Percentiles rank a stretch among this genome's conserved stretches.
Conservation (phyloP, 2,329 filamentous ascomycete genomes). For the Botrytis porri region DNA sequence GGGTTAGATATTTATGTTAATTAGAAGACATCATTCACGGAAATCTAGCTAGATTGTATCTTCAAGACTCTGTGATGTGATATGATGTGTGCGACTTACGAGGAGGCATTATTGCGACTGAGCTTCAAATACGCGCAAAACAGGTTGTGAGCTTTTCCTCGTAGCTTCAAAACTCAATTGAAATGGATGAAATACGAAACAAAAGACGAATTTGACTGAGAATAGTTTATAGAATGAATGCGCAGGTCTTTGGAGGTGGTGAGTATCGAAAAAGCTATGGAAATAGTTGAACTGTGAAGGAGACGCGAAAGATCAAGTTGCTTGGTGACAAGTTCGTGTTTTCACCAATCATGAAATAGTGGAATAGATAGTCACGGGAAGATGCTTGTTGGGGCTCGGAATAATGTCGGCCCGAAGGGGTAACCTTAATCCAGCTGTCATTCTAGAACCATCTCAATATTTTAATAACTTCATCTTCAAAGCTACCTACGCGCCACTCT, state of each 20-base stretch:
- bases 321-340: constrained; percentile 9
- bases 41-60: neutral
- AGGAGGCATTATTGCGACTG: constrained; percentile 32
- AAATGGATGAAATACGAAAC: neutral
- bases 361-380: neutral
- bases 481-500: neutral
- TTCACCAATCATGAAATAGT: neutral
- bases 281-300: neutral
- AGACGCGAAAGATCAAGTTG: neutral
- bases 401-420: neutral
- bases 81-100: constrained; percentile 31
- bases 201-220: neutral
- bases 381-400: neutral
- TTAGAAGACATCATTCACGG: neutral
- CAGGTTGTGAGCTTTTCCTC: neutral
- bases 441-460: neutral
- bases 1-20: constrained; percentile 21
- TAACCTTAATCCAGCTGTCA: neutral
- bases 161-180: neutral
- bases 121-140: neutral
- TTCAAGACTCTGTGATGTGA: neutral
- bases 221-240: neutral
- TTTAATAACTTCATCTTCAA: neutral
- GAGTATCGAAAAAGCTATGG: neutral
- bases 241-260: neutral